These are phyloP conservation scores for Lichtheimia hyalospora DNA, from an alignment of 371 early-diverging fungal genomes.

Conservation along the genomic window DNA sequence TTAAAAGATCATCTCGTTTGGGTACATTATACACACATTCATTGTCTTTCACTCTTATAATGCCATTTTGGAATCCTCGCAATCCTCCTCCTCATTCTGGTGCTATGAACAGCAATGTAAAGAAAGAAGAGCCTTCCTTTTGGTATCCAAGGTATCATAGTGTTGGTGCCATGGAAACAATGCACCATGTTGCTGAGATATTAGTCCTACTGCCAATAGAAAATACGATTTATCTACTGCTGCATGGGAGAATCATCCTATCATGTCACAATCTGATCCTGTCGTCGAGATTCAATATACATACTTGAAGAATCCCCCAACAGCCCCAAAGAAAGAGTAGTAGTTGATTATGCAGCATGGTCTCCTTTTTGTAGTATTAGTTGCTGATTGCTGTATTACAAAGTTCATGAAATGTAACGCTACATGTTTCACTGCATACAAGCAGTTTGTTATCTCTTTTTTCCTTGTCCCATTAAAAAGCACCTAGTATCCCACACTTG, in stretches of 20 bases:
- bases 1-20: neutral
- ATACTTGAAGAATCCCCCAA: slow-evolving; percentile 2
- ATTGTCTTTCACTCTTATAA: neutral
- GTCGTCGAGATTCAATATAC: slow-evolving; percentile 1
- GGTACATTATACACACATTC: neutral
- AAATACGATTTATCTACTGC: slow-evolving; percentile 5
- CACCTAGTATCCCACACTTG: too few species aligned
- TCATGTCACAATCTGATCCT: slow-evolving; percentile 2
- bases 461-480: too few species aligned
- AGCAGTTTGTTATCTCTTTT: too few species aligned
- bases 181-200: neutral
- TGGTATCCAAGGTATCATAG: slow-evolving; percentile 7
- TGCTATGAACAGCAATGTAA: neutral
- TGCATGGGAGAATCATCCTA: slow-evolving; percentile 1
- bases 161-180: neutral
- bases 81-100: neutral
- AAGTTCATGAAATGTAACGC: too few species aligned
- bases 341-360: neutral
- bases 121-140: slow-evolving; percentile 4
- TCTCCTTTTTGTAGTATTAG: too few species aligned
- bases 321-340: neutral
- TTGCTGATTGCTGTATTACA: too few species aligned
- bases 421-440: too few species aligned
- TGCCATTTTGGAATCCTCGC: slow-evolving; percentile 9
- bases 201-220: neutral